Percentiles rank a stretch among this genome's conserved stretches.
Conservation (phyloP, 495 filamentous ascomycete genomes). For the Schizothecium vesticola region DNA sequence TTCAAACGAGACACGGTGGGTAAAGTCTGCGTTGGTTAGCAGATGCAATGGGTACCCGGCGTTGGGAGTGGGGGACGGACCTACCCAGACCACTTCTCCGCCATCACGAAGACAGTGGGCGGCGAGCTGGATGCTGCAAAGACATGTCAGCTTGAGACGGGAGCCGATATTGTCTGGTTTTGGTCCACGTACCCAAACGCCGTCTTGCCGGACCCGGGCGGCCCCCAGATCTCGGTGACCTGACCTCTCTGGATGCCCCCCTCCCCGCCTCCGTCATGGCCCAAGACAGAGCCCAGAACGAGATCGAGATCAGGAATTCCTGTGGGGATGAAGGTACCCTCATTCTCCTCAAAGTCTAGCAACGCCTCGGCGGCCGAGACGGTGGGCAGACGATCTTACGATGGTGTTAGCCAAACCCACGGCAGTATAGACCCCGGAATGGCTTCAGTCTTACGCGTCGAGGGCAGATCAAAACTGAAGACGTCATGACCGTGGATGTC, state of each 20-base stretch:
- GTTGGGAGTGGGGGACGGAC: conserved; percentile 44
- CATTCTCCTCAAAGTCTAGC: conserved; percentile 47
- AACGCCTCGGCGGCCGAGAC: conserved; percentile 83
- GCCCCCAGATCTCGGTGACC: conserved; percentile 84
- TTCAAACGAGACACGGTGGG: conserved; percentile 28
- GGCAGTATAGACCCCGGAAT: background rate
- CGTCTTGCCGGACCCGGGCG: conserved; percentile 85
- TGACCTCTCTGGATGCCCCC: conserved; percentile 68
- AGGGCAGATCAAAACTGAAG: conserved; percentile 42
- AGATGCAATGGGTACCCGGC: conserved; percentile 8
- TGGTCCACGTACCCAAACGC: conserved; percentile 57
- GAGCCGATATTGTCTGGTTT: background rate
- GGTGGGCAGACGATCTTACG: conserved; percentile 73
- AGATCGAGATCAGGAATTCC: conserved; percentile 58
- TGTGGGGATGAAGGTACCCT: conserved; percentile 56
- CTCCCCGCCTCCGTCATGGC: conserved; percentile 1
- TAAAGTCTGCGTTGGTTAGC: conserved; percentile 24
- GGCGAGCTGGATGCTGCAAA: conserved; percentile 59
- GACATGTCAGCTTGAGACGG: conserved; percentile 2
- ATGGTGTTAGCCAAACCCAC: background rate
- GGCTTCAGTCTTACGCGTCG: conserved; percentile 18
- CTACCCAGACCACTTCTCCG: conserved; percentile 75
- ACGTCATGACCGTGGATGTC: conserved; percentile 42
- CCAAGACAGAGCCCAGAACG: conserved; percentile 21
- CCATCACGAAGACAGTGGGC: conserved; percentile 58